Base-by-base conservation (phyloP, 176 grass and related monocot species). In the Triticum timopheevii region DNA sequence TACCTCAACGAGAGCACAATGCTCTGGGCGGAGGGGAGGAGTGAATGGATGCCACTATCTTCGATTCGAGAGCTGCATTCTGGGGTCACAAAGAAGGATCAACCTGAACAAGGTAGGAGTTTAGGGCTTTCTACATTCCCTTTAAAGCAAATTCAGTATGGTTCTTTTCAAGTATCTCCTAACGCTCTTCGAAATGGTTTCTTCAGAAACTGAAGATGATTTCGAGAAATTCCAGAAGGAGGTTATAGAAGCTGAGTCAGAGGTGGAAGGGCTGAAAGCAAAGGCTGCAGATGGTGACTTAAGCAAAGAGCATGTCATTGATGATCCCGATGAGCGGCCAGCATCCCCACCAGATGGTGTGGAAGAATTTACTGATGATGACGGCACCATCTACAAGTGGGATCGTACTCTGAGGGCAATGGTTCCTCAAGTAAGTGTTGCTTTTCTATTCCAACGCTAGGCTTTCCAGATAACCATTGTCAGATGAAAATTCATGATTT, bases 301-400 rank as follows among this genome's bases (percentile, higher is more conserved):
- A 23, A 45, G 67, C 65, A 76, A 68, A 69, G 77, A 83, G 71
- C 38, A 40, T 49, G 83, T 40, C 39, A 61, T 80, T 50, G 44
- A 52, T 33, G 77, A 67, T 66, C 75, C 52, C 30, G 96, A 96
- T 69, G 92, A 96, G 69, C 76, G 90, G 36, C 90, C 97, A 42
- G 72, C 85, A 23, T 93, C 97, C 62, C 92, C 97, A 64, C 97
- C 97, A 17, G 94, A 94, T 85, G 97, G 94, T 2, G 94, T 94
- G 85, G 85, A 99, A 54, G 97, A 99, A 86, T 99, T 99, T 77
- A 99, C 94, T 65, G 97, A 99, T 80, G 94, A 99, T 75, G 92
- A 99, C 50, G 97, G 97, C 58, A 96, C 92, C 50, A 83, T 92
- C 84, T 99, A 96, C 85, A 96, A 99, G 79, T 99, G 97, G 97